Conservation (phyloP, 306 rosid species). For the Acacia crassicarpa region DNA sequence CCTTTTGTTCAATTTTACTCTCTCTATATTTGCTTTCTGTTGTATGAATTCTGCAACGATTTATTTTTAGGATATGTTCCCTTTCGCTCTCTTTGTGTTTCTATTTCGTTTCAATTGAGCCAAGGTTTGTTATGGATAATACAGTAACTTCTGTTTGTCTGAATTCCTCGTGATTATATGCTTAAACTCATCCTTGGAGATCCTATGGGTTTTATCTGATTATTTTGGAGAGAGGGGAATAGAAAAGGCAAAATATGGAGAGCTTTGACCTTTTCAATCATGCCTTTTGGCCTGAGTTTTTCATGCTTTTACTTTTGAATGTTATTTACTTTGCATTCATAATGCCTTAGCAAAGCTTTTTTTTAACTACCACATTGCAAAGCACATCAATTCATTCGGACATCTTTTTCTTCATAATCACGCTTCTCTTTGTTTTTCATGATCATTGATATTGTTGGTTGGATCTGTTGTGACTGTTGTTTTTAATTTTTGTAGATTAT, state of each 20-base stretch:
- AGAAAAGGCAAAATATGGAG: slow-evolving; percentile 7
- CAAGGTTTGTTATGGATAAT: slow-evolving; percentile 1
- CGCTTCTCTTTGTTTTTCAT: neutral
- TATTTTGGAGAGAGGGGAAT: neutral
- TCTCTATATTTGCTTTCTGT: slow-evolving; percentile 11
- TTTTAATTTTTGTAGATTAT: slow-evolving; percentile 49
- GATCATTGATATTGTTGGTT: slow-evolving; percentile 15
- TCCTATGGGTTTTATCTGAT: slow-evolving; percentile 33
- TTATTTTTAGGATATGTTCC: neutral
- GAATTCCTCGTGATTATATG: slow-evolving; percentile 4
- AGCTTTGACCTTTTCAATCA: slow-evolving; percentile 22
- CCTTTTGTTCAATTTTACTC: neutral
- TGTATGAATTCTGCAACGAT: slow-evolving; percentile 5
- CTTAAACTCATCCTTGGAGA: slow-evolving; percentile 31
- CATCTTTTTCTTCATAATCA: neutral
- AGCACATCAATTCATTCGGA: neutral
- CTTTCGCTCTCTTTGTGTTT: slow-evolving; percentile 21
- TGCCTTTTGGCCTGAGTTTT: slow-evolving; percentile 23
- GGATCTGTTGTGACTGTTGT: slow-evolving; percentile 36
- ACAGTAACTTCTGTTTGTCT: neutral
- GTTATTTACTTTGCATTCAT: neutral
- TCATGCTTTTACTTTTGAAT: slow-evolving; percentile 5
- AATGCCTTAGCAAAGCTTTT: neutral
- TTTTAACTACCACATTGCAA: neutral
- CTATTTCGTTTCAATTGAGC: neutral